A percentile compares a stretch with the other conserved stretches of the same genome.
Evolutionary conservation across 345 rosid genomes (phyloP).

Genomic region (Sonneratia caseolaris): DNA sequence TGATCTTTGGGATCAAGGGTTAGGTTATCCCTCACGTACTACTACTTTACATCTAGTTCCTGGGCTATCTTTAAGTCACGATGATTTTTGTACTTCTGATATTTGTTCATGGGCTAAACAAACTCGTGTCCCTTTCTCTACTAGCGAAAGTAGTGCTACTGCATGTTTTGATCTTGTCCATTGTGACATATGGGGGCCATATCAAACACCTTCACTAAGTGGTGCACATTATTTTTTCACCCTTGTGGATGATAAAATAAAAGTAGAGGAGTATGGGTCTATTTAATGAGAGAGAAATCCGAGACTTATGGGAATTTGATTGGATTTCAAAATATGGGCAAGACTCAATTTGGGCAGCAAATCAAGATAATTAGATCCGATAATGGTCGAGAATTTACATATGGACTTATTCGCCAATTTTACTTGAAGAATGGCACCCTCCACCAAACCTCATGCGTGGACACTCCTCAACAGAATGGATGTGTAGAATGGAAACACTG

Average conservation of each 20-base stretch:
- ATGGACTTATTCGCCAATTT: not conserved
- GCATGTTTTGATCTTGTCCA: slow-evolving; percentile 1
- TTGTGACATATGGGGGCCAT: not conserved
- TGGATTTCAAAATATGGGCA: not conserved
- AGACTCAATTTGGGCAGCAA: not conserved
- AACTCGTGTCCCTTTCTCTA: too few species aligned
- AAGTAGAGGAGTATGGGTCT: not conserved
- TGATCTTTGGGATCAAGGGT: too few species aligned
- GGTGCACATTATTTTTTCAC: slow-evolving; percentile 2
- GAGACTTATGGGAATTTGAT: not conserved
- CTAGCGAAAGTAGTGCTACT: too few species aligned
- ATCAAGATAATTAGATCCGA: not conserved
- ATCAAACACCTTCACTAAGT: not conserved
- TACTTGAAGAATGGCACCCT: not conserved
- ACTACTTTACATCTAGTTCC: too few species aligned
- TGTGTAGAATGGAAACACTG: not conserved
- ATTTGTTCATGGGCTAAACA: too few species aligned
- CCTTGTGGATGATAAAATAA: not conserved
- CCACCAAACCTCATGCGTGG: not conserved
- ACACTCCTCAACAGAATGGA: not conserved
- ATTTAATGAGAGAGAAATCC: not conserved
- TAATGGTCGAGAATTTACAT: not conserved
- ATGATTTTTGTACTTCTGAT: too few species aligned
- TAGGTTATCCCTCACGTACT: too few species aligned
- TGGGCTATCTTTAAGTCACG: too few species aligned